Base-by-base conservation (phyloP, 495 filamentous ascomycete genomes). In the Aspergillus saccharolyticus region DNA sequence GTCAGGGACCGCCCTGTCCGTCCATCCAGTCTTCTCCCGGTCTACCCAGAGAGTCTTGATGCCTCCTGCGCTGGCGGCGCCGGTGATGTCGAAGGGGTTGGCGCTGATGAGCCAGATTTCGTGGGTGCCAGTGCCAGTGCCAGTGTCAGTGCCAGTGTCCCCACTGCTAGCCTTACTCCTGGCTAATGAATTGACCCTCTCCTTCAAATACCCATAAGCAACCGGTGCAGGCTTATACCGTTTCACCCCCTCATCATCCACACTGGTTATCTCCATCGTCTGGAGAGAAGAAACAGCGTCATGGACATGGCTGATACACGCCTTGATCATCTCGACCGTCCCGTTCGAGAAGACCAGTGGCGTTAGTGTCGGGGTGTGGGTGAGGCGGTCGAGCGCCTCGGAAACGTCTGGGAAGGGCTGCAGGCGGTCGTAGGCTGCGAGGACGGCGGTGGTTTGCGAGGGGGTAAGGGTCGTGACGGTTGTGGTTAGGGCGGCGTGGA, bases 71-170 rank as follows among this genome's bases (percentile, higher is more conserved):
- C 55, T 66, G 44, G 70, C 67, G 16, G 76, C 74, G 7, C 78
- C 77, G 1, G 74, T 79, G n/a, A 90, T 73, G 65, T 95, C 90
- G 67, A 95, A 95, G 7, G 90, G 85, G 66, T 94, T 96, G 7
- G 82, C 79, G 60, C 82, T 89, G 18, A 94, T 78, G 8, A 94
- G 70, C 86, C 86, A 92, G 4, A 92, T 78, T 21, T 85, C 76
- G 0, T 62, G n/a, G n/a, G n/a, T n/a, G n/a, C n/a, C n/a, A n/a
- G n/a, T n/a, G n/a, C n/a, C n/a, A n/a, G n/a, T n/a, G n/a, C n/a
- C n/a, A n/a, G n/a, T n/a, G n/a, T n/a, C n/a, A n/a, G n/a, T n/a
- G n/a, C n/a, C n/a, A n/a, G n/a, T n/a, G n/a, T n/a, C n/a, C n/a
- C n/a, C n/a, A n/a, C n/a, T n/a, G n/a, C n/a, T n/a, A n/a, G n/a